These are phyloP conservation scores for Leccinum variicolor DNA, from an alignment of 768 basidiomycete species.

Conservation along the genomic window DNA sequence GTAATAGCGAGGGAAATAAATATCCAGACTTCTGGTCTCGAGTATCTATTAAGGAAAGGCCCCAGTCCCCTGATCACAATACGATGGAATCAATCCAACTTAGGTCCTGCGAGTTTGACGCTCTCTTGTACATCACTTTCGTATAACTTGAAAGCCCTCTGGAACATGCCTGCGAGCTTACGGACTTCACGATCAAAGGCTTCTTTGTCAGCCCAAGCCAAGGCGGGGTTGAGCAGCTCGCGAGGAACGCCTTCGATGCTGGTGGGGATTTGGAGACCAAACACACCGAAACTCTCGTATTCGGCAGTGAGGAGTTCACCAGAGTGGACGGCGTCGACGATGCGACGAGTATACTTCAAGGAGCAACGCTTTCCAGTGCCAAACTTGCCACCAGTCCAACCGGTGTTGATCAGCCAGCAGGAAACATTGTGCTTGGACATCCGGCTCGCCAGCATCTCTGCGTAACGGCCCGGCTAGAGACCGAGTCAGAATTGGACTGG, in stretches of 20 bases:
- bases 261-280: conserved; percentile 84
- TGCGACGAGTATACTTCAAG: conserved; percentile 91
- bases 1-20: not conserved
- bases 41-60: not conserved
- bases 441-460: conserved; percentile 92
- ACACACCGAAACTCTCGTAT: conserved; percentile 80
- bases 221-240: conserved; percentile 83
- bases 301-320: conserved; percentile 86
- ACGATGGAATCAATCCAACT: conserved; percentile 17
- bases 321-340: conserved; percentile 96
- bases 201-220: conserved; percentile 87
- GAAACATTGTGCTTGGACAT: conserved; percentile 87
- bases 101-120: conserved; percentile 81
- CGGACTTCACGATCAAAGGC: conserved; percentile 86
- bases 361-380: conserved; percentile 94
- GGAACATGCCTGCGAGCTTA: conserved; percentile 92
- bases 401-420: conserved; percentile 99
- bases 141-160: conserved; percentile 89
- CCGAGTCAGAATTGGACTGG: conserved; percentile 1
- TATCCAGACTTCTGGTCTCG: not conserved
- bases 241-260: conserved; percentile 81
- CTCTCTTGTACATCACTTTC: conserved; percentile 79
- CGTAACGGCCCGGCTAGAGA: conserved; percentile 84
- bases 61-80: not conserved
- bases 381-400: conserved; percentile 93